Evolutionary conservation across 1,139 yeast genomes (phyloP), one percentile per base, ranked within the genome.

Genomic region (Diutina catenulata): DNA sequence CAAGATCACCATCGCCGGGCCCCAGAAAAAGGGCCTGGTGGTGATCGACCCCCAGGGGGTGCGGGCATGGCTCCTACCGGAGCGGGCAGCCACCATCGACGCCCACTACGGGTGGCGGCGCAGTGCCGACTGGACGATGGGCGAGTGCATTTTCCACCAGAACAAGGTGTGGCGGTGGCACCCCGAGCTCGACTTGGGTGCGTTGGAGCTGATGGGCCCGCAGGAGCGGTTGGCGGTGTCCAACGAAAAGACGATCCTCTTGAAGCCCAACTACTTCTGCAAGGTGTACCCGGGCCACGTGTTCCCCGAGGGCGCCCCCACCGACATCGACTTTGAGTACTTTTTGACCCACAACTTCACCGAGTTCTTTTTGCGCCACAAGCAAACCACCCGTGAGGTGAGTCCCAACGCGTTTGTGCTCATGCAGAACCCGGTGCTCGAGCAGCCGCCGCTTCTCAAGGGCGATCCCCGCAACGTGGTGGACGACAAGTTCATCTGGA

Each of bases 341-440:
- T 84, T 83, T 51, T 74, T 73, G 42, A 79, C 82, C 50, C 59
- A 66, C 26, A 68, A 67, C 45, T 84, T 81, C 51, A 62, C 80
- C 21, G 71, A 74, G 25, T 78, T 66, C 50, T 81, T 78, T 64
- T 44, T 55, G 4, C 52, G 50, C 11, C 78, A 68, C 51, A 76
- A 71, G 47, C 46, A 53, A 2, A 56, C 60, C 32, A 64, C 80
- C 45, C 60, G 94, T 43, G 45, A 53, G 1, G 52, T 65, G 4
- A 45, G 64, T 0, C 67, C 69, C 2, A 62, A 70, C 10, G 58
- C 70, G 8, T 75, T 80, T 43, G 58, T 84, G 14, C 64, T 88
- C 35, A 59, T 88, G 47, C 95, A 86, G 56, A 82, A 94, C 1
- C 95, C 95, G 2, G 93, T 83, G 0, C 61, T 88, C 45, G 83